Evolutionary conservation across 768 basidiomycete genomes (phyloP), one percentile per base, ranked within the genome.

Genomic region (Chalciporus sphaerocephalus): DNA sequence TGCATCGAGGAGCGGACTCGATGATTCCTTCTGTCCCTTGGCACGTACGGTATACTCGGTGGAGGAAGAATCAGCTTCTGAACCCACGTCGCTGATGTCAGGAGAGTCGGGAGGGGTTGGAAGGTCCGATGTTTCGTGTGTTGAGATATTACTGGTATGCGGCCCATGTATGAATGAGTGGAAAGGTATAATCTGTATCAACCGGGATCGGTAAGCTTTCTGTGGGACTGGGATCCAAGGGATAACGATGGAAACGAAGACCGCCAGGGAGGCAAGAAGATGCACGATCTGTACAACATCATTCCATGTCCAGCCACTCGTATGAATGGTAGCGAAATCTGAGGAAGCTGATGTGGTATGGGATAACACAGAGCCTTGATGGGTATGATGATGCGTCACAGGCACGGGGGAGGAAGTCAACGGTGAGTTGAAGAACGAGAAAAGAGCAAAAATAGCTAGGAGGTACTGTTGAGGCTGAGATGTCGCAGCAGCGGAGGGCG

Each of bases 381-480:
- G 82, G 0, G 73, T 68, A 40, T 83, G 78, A n/a, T 50, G 54
- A 23, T 62, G 61, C 4, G 62, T 40, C 18, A 60, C 44, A 9
- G 61, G 57, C 22, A 61, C 52, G 1, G 72, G 51, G 9, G 68
- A 64, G 1, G 76, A 71, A 0, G 82, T 74, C 15, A 87, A 62
- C 2, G 85, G 81, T 0, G 83, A 85, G 55, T 87, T 89, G 72
- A 90, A 87, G 68, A 92, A 86, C 0, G 87, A 90, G 68, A 92
- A 89, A 43, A 92, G 72, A 0, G 87, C 86, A 56, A 92, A 92
- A 21, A 80, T 80, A 21, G 87, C 88, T 38, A 92, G 79, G 41
- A 92, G 81, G 62, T 86, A 90, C 50, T 89, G 87, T 34, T 64
- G 72, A 2, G 69, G 62, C 15, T 59, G 60, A 16, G 23, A 7